phyloP scores from a whole-genome alignment of 2,329 filamentous ascomycete genomes.

The Aspergillus phoenicis region DNA sequence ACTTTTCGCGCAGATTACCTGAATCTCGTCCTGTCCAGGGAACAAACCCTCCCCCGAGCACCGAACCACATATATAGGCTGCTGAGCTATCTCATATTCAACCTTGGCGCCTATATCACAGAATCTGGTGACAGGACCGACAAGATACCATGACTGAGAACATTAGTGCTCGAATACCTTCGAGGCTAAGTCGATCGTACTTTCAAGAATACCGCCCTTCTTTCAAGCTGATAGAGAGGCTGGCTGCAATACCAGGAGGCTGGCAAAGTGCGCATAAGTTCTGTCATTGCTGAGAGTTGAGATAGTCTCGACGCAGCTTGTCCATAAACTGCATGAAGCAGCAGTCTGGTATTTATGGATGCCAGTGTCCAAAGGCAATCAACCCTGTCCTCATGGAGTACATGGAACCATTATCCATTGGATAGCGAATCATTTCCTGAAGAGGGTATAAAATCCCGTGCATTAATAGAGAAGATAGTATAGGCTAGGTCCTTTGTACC shows the following conservation, averaged over 20 bases:
- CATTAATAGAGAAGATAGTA: neutral
- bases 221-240: constrained; percentile 54
- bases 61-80: constrained; percentile 44
- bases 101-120: constrained; percentile 44
- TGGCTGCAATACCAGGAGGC: constrained; percentile 56
- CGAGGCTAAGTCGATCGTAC: constrained; percentile 22
- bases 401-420: constrained; percentile 16
- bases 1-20: constrained; percentile 40
- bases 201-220: constrained; percentile 54
- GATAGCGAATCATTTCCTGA: constrained; percentile 36
- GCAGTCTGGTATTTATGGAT: constrained; percentile 2
- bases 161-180: neutral
- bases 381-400: neutral
- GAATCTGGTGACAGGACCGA: constrained; percentile 57
- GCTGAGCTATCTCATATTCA: constrained; percentile 55
- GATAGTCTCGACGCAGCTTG: neutral
- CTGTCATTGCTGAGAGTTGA: constrained; percentile 28
- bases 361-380: constrained; percentile 13
- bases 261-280: constrained; percentile 49
- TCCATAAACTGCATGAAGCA: neutral
- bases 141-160: constrained; percentile 54
- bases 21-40: constrained; percentile 39
- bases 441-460: constrained; percentile 34
- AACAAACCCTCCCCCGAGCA: constrained; percentile 33
- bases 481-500: constrained; percentile 4